These are phyloP conservation scores for Cyclostephanos invisitatus DNA, from an alignment of 108 stramenopile genomes.

Conservation along the genomic window DNA sequence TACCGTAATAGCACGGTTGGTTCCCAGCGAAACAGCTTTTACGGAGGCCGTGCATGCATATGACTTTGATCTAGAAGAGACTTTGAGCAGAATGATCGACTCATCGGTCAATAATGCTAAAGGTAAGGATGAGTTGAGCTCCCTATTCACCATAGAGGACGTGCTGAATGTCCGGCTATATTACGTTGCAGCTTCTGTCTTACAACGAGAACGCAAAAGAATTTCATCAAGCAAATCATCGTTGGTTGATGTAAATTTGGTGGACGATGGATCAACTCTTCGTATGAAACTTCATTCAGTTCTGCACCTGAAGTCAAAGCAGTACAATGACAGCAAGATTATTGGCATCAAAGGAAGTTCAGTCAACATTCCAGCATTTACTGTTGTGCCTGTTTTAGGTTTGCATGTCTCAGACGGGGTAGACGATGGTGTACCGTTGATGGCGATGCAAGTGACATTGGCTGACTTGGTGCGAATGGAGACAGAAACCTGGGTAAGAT, in stretches of 20 bases:
- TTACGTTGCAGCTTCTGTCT: slow-evolving; percentile 46
- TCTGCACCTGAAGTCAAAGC: slow-evolving; percentile 26
- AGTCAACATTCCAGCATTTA: slow-evolving; percentile 48
- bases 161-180: slow-evolving; percentile 66
- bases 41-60: neutral
- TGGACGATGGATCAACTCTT: slow-evolving; percentile 42
- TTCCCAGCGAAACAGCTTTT: neutral
- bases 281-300: slow-evolving; percentile 36
- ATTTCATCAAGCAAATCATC: slow-evolving; percentile 1
- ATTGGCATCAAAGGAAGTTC: neutral
- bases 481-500: slow-evolving; percentile 66
- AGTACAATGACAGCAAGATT: slow-evolving; percentile 16
- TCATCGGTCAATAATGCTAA: slow-evolving; percentile 41
- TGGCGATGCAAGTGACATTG: slow-evolving; percentile 70
- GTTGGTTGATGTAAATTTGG: slow-evolving; percentile 23
- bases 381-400: slow-evolving; percentile 57
- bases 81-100: slow-evolving; percentile 57
- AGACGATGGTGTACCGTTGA: slow-evolving; percentile 19
- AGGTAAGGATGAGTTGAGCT: slow-evolving; percentile 3
- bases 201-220: neutral
- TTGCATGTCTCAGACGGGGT: slow-evolving; percentile 42
- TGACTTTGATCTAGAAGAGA: slow-evolving; percentile 30
- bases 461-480: slow-evolving; percentile 71
- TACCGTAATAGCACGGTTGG: slow-evolving; percentile 29
- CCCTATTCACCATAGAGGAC: slow-evolving; percentile 28